Evolutionary conservation across 768 basidiomycete genomes (phyloP).

Genomic region (Tylopilus subfusipes): DNA sequence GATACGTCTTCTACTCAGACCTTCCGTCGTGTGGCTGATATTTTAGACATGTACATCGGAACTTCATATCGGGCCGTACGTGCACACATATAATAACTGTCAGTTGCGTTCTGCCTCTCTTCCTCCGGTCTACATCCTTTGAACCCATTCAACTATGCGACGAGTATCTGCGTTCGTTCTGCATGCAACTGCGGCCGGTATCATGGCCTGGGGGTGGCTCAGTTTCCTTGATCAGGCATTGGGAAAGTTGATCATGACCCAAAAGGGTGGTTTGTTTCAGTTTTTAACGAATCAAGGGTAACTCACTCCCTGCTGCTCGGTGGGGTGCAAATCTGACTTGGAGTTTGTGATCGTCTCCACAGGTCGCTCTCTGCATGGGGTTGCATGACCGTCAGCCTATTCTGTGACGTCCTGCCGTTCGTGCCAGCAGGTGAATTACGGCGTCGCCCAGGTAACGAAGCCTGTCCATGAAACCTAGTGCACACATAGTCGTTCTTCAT

Average conservation of each 20-base stretch:
- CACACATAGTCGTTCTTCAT: slow-evolving; percentile 26
- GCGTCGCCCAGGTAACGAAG: neutral
- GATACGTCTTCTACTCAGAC: too few species aligned
- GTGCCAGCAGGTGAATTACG: slow-evolving; percentile 29
- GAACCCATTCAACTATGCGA: slow-evolving; percentile 3
- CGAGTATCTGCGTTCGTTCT: slow-evolving; percentile 20
- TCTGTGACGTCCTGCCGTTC: slow-evolving; percentile 40
- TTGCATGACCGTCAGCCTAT: slow-evolving; percentile 39
- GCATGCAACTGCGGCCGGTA: slow-evolving; percentile 30
- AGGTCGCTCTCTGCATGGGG: slow-evolving; percentile 36
- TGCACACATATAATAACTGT: too few species aligned
- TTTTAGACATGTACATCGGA: too few species aligned
- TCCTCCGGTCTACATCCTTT: neutral
- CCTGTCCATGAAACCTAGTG: neutral
- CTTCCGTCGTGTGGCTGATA: too few species aligned
- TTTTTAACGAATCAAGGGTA: slow-evolving; percentile 78
- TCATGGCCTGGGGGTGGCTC: slow-evolving; percentile 39
- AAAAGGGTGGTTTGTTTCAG: slow-evolving; percentile 64
- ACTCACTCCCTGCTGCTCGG: neutral
- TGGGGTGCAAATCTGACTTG: neutral
- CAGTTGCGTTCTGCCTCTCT: neutral
- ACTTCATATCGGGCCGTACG: too few species aligned
- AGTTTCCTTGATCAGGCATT: slow-evolving; percentile 15
- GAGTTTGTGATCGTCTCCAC: neutral
- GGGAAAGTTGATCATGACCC: slow-evolving; percentile 35